Percentiles rank a stretch among this genome's conserved stretches.
Conservation (phyloP, 805 yeast species). For the Blastobotrys parvus region DNA sequence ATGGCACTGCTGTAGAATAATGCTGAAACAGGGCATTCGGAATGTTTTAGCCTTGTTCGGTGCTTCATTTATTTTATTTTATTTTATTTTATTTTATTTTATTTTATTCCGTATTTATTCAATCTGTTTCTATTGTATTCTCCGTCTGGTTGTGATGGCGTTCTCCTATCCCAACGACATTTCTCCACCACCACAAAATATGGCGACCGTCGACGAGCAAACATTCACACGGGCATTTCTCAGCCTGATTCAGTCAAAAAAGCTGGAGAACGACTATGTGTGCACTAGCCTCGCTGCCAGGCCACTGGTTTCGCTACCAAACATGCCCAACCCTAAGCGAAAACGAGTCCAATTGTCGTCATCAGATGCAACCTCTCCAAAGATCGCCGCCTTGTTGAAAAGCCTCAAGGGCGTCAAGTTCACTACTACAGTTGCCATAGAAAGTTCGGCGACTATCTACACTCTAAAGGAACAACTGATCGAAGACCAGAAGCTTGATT, state of each 20-base stretch:
- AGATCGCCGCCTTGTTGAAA: background rate
- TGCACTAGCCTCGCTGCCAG: background rate
- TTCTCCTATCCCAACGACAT: no score
- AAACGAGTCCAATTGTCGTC: background rate
- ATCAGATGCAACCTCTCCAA: background rate
- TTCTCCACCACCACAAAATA: no score
- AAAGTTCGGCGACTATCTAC: constrained; percentile 12
- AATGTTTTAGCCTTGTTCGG: no score
- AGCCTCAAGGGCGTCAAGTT: background rate
- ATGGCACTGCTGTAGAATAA: no score
- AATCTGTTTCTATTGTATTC: no score
- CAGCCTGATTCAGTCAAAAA: background rate
- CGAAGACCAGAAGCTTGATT: background rate
- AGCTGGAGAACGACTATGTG: background rate
- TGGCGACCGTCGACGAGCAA: background rate
- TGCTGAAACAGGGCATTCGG: no score
- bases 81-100: no score
- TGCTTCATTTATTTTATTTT: no score
- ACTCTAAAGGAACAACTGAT: constrained; percentile 25
- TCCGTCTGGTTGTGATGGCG: no score
- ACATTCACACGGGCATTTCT: background rate
- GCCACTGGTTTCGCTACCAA: background rate
- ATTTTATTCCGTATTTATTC: no score
- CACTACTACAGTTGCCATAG: background rate
- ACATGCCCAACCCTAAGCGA: background rate